Percentiles rank a stretch among this genome's conserved stretches.
These are phyloP conservation scores for Penicillium sp. DNA, from an alignment of 2,329 filamentous ascomycete genomes.

Conservation along the genomic window DNA sequence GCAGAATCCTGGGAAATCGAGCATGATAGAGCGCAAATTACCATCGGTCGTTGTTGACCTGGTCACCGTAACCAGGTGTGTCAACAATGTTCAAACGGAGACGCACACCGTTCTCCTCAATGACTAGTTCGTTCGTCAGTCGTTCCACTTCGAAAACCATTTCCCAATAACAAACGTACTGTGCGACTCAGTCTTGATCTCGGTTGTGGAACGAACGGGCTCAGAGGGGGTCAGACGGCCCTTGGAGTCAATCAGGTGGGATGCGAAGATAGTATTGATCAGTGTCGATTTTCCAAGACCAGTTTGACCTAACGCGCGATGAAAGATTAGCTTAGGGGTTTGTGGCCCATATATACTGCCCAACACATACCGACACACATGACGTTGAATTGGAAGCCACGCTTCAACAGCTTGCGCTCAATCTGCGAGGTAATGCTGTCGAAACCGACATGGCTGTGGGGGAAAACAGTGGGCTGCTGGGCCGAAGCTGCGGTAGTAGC, in stretches of 20 bases:
- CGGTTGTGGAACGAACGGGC: conserved; percentile 89
- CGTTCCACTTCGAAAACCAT: conserved; percentile 1
- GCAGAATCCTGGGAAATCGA: conserved; percentile 5
- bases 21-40: conserved; percentile 28
- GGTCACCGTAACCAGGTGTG: conserved; percentile 94
- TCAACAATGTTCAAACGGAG: conserved; percentile 98
- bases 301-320: conserved; percentile 72
- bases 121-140: conserved; percentile 54
- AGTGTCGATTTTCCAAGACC: conserved; percentile 97
- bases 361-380: conserved; percentile 89
- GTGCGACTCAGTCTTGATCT: conserved; percentile 97
- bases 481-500: conserved; percentile 57
- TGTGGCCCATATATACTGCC: not conserved
- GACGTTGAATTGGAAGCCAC: conserved; percentile 99
- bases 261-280: conserved; percentile 99
- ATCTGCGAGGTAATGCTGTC: conserved; percentile 99
- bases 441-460: conserved; percentile 98
- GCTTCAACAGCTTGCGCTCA: conserved; percentile 98
- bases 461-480: conserved; percentile 62
- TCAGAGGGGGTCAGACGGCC: conserved; percentile 90
- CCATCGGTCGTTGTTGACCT: conserved; percentile 99
- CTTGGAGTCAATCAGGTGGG: conserved; percentile 98
- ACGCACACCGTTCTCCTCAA: conserved; percentile 98
- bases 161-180: conserved; percentile 46
- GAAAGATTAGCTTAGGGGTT: conserved; percentile 3